A percentile compares a stretch with the other conserved stretches of the same genome.
Evolutionary conservation across 257 asterid species (phyloP).

Genomic region (Capsicum rhomboideum): DNA sequence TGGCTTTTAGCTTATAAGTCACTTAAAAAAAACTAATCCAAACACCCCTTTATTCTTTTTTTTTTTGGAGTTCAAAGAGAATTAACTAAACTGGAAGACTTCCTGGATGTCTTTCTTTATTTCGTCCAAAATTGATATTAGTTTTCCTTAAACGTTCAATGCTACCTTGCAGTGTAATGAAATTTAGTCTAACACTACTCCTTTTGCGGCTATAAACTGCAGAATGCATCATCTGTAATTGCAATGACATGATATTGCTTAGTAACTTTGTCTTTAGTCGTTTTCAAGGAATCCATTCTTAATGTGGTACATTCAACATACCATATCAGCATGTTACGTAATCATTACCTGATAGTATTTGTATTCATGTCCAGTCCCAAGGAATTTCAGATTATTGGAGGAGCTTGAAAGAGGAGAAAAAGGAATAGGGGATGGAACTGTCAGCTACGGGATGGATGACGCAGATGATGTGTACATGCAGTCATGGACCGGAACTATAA

Average conservation of each 20-base stretch:
- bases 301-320: background rate
- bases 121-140: background rate
- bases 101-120: background rate
- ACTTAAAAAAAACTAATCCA: no score
- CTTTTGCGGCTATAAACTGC: background rate
- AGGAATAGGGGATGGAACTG: conserved; percentile 91
- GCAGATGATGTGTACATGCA: conserved; percentile 82
- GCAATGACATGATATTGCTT: background rate
- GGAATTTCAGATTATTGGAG: conserved; percentile 77
- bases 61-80: background rate
- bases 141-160: background rate
- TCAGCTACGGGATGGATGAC: conserved; percentile 89
- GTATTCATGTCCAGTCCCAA: conserved; percentile 47
- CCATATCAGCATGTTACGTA: background rate
- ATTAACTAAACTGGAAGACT: background rate
- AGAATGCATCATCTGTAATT: background rate
- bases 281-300: background rate
- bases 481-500: conserved; percentile 87
- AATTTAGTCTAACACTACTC: background rate
- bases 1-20: no score
- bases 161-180: background rate
- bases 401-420: conserved; percentile 91
- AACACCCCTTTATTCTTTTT: no score
- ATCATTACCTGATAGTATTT: conserved; percentile 1
- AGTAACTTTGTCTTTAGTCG: background rate